phyloP scores from a whole-genome alignment of 352 stramenopile genomes.

The Pythium scleroteichum region DNA sequence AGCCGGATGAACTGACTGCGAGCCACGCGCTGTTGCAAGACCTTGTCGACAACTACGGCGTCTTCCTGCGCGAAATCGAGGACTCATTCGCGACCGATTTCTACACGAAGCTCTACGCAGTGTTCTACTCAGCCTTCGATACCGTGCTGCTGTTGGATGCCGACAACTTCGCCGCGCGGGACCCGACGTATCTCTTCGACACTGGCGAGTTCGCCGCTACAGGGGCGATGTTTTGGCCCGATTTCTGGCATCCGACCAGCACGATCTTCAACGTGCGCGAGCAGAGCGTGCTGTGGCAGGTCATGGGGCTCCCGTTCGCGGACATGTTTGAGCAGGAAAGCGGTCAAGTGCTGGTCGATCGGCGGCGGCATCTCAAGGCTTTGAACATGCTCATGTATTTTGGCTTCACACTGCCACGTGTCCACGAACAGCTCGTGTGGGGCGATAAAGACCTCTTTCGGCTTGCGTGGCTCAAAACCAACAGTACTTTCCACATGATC shows the following conservation, averaged over 20 bases:
- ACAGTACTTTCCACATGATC: conserved; percentile 36
- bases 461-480: conserved; percentile 45
- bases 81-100: conserved; percentile 53
- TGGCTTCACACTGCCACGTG: conserved; percentile 32
- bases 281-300: conserved; percentile 69
- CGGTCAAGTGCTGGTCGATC: conserved; percentile 71
- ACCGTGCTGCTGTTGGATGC: conserved; percentile 70
- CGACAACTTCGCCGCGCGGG: conserved; percentile 68
- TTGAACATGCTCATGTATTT: conserved; percentile 78
- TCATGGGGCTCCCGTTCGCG: conserved; percentile 57
- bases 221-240: conserved; percentile 77
- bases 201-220: conserved; percentile 40
- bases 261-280: conserved; percentile 82
- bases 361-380: conserved; percentile 39
- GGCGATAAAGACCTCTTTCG: conserved; percentile 77
- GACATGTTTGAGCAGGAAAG: conserved; percentile 84
- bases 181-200: conserved; percentile 70
- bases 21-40: conserved; percentile 45
- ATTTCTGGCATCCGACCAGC: conserved; percentile 69
- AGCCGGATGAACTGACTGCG: conserved; percentile 43
- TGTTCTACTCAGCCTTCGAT: conserved; percentile 79
- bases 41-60: conserved; percentile 43
- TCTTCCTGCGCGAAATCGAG: conserved; percentile 63
- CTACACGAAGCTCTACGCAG: conserved; percentile 74
- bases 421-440: conserved; percentile 63